Evolutionary conservation across 2,329 filamentous ascomycete genomes (phyloP), one percentile per base, ranked within the genome.

Genomic region (Emydomyces testavorans): DNA sequence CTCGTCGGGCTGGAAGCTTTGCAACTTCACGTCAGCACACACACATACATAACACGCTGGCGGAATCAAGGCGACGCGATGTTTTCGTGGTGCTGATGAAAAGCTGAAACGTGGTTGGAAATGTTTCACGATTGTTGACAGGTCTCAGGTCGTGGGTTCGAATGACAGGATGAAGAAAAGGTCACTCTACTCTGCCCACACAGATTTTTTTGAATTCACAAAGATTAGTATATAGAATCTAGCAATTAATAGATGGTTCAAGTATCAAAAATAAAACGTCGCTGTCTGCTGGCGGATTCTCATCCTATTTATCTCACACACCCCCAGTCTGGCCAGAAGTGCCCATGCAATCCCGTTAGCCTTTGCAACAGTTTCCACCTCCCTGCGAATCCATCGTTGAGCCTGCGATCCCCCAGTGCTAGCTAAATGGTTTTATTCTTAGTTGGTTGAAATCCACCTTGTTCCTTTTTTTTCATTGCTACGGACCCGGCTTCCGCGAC

Each of bases 21-120:
- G n/a, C n/a, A n/a, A n/a, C n/a, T n/a, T n/a, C n/a, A n/a, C n/a
- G n/a, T n/a, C n/a, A n/a, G n/a, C n/a, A n/a, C n/a, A n/a, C n/a
- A n/a, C n/a, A n/a, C n/a, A n/a, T n/a, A 28, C 26, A 28, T 6
- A 11, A 28, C 35, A 23, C 18, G 18, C 16, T 15, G 35, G 31
- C 7, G 23, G 35, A 38, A 38, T 15, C n/a, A 23, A 13, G 8
- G n/a, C 16, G 38, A 34, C 40, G 40, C 28, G 40, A 43, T 32
- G 39, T 41, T 41, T 41, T 41, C 39, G 39, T 41, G 39, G 39
- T 29, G 39, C 39, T 41, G 40, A 20, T 43, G 10, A 16, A 24
- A 29, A 34, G 18, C 20, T 18, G 29, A 43, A 43, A 43, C 40
- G 40, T 43, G 40, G 40, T 43, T 23, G 28, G 40, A 18, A 20